phyloP scores from a whole-genome alignment of 1,284 basidiomycete genomes.

The Melanopsichium pennsylvanicum region DNA sequence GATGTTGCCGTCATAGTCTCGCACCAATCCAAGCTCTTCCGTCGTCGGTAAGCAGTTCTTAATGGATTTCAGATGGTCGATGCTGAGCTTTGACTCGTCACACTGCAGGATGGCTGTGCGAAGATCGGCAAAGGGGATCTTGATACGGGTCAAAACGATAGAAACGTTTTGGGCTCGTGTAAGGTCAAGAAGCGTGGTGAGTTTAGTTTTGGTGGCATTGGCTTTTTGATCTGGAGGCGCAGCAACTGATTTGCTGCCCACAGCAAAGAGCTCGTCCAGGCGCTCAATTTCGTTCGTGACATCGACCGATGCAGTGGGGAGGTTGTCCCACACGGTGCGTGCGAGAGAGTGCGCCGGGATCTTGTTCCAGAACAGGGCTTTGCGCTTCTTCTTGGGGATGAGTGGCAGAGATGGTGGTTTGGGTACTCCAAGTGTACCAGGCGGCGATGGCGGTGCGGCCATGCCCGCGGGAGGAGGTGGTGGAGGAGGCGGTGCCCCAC shows the following conservation, averaged over 20 bases:
- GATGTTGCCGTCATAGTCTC: slow-evolving; percentile 54
- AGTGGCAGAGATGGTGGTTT: slow-evolving; percentile 31
- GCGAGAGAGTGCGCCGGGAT: slow-evolving; percentile 69
- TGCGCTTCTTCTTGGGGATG: slow-evolving; percentile 72
- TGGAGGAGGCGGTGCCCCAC: slow-evolving; percentile 30
- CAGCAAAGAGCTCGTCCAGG: slow-evolving; percentile 76
- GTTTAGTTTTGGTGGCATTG: slow-evolving; percentile 26
- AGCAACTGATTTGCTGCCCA: slow-evolving; percentile 68
- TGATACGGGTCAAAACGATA: slow-evolving; percentile 56
- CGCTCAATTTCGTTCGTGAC: slow-evolving; percentile 68
- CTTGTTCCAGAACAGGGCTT: slow-evolving; percentile 87
- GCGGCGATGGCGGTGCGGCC: slow-evolving; percentile 30
- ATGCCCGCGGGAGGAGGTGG: slow-evolving; percentile 24
- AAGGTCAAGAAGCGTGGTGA: slow-evolving; percentile 50
- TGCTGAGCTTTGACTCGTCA: slow-evolving; percentile 41
- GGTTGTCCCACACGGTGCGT: slow-evolving; percentile 78
- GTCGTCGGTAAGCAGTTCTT: slow-evolving; percentile 50
- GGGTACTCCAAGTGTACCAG: slow-evolving; percentile 14
- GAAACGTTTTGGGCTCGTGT: slow-evolving; percentile 48
- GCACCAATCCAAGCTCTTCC: slow-evolving; percentile 55
- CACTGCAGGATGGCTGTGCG: slow-evolving; percentile 47
- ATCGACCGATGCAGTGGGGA: slow-evolving; percentile 66
- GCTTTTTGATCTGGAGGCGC: slow-evolving; percentile 21
- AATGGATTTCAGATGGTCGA: slow-evolving; percentile 54
- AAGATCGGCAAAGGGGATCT: slow-evolving; percentile 52